Conservation (phyloP, 768 basidiomycete genomes). For the Macrolepiota dolichaula region DNA sequence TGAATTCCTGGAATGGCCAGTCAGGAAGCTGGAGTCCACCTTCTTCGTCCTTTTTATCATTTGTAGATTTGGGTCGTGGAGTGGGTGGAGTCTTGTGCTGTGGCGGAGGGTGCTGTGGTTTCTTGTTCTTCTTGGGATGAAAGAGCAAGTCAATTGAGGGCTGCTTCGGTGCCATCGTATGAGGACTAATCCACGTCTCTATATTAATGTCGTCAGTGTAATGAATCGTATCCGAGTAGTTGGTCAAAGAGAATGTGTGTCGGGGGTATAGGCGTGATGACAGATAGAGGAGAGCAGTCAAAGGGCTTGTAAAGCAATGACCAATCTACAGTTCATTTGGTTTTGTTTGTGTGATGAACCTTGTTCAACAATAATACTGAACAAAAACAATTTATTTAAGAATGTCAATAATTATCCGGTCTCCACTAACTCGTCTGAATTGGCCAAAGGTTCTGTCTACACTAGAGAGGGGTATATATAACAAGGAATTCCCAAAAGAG, state of each 20-base stretch:
- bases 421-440: slow-evolving; percentile 1
- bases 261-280: background rate
- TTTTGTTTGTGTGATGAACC: background rate
- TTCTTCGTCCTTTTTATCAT: slow-evolving; percentile 25
- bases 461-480: no score
- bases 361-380: background rate
- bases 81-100: slow-evolving; percentile 36
- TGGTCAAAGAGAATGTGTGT: background rate
- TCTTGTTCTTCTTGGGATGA: slow-evolving; percentile 62
- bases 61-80: slow-evolving; percentile 34
- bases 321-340: background rate
- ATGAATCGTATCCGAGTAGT: background rate
- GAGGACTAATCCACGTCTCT: background rate
- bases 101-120: slow-evolving; percentile 31
- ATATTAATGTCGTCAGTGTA: background rate
- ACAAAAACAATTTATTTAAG: background rate
- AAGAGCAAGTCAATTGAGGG: slow-evolving; percentile 48
- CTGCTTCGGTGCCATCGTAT: slow-evolving; percentile 40
- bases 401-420: background rate
- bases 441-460: background rate
- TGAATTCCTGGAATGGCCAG: slow-evolving; percentile 70
- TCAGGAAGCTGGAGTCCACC: slow-evolving; percentile 62
- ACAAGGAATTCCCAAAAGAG: background rate
- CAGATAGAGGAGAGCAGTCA: background rate
- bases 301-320: background rate